Conservation (phyloP, 345 rosid species). For the Isatis tinctoria region DNA sequence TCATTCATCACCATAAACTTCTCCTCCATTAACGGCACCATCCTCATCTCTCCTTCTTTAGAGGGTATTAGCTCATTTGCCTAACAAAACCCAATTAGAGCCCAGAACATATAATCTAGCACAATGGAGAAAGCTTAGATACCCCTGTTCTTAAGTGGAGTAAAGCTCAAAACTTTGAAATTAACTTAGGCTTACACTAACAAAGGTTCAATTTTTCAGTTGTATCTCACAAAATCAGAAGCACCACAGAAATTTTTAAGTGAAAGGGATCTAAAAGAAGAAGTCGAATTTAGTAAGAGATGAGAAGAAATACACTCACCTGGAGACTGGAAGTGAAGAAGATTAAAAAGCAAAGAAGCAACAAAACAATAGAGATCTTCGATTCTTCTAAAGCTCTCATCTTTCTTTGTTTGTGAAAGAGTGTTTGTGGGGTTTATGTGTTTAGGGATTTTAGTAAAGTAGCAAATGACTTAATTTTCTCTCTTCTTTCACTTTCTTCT, state of each 20-base stretch:
- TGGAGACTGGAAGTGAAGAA: conserved; percentile 35
- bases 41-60: conserved; percentile 31
- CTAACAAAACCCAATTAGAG: conserved; percentile 33
- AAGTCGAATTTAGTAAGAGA: not conserved
- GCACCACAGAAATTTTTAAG: not conserved
- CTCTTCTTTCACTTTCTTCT: not conserved
- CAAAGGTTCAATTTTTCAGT: conserved; percentile 19
- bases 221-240: conserved; percentile 6
- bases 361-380: conserved; percentile 30
- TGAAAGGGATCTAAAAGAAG: conserved; percentile 30
- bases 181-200: not conserved
- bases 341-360: conserved; percentile 36
- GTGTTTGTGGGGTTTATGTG: conserved; percentile 7
- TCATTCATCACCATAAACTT: conserved; percentile 68
- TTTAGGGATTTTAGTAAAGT: conserved; percentile 24
- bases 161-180: conserved; percentile 8
- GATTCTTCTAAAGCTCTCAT: conserved; percentile 32
- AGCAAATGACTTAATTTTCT: not conserved
- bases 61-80: conserved; percentile 39
- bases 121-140: not conserved
- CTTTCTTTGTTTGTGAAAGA: not conserved
- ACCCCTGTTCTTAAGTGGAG: not conserved
- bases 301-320: conserved; percentile 31
- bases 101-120: not conserved
- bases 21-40: conserved; percentile 56